Evolutionary conservation across 177 flowering plant genomes (phyloP).

Genomic region (Tripterygium wilfordii): DNA sequence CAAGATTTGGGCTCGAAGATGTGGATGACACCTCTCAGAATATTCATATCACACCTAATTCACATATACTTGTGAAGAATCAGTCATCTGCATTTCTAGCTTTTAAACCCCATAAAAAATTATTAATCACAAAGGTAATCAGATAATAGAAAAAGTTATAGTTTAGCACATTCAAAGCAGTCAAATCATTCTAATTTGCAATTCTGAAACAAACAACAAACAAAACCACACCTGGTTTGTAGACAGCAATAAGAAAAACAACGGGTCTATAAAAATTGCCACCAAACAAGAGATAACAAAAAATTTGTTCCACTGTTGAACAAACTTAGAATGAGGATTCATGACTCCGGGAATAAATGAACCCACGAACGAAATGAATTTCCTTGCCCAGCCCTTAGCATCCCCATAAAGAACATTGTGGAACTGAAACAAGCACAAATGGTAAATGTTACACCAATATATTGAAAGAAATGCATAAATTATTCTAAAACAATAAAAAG

Average conservation of each 20-base stretch:
- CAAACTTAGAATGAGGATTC: constrained; percentile 76
- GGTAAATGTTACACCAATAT: background rate
- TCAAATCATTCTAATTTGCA: too few species aligned
- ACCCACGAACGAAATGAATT: constrained; percentile 31
- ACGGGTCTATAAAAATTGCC: constrained; percentile 81
- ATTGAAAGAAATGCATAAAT: background rate
- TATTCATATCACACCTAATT: too few species aligned
- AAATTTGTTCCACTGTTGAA: constrained; percentile 83
- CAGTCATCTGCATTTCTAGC: too few species aligned
- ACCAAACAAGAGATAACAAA: constrained; percentile 80
- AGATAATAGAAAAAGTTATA: too few species aligned
- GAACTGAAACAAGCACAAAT: constrained; percentile 43
- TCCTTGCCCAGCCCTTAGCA: constrained; percentile 74
- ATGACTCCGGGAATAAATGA: constrained; percentile 60
- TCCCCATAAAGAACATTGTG: constrained; percentile 65
- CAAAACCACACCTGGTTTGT: constrained; percentile 41
- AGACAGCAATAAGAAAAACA: constrained; percentile 73
- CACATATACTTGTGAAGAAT: too few species aligned
- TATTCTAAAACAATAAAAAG: too few species aligned
- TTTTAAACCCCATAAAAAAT: too few species aligned
- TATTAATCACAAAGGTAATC: too few species aligned
- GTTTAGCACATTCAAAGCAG: too few species aligned
- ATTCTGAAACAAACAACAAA: too few species aligned
- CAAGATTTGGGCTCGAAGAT: too few species aligned
- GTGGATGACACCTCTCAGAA: too few species aligned